These are phyloP conservation scores for Penicillium sp. DNA, from an alignment of 2,329 filamentous ascomycete species.

Conservation along the genomic window DNA sequence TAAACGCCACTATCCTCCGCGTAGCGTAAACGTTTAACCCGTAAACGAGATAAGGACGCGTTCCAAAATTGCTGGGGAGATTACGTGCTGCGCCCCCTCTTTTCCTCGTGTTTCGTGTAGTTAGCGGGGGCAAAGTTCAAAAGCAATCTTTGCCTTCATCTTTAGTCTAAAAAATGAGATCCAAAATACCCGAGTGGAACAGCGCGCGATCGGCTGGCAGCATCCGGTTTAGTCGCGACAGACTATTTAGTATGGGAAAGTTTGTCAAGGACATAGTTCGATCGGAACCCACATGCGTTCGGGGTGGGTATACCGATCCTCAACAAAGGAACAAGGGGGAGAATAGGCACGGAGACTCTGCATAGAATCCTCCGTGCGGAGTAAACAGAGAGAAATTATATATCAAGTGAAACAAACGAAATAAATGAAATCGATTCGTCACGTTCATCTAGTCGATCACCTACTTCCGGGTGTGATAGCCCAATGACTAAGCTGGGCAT, in stretches of 20 bases:
- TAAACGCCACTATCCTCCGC: background rate
- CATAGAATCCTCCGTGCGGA: background rate
- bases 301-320: background rate
- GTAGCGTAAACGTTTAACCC: background rate
- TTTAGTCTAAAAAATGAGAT: background rate
- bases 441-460: constrained; percentile 5
- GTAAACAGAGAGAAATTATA: background rate
- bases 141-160: background rate
- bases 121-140: background rate
- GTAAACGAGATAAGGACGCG: background rate
- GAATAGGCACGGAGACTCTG: background rate
- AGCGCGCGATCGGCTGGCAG: constrained; percentile 9
- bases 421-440: background rate
- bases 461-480: constrained; percentile 14
- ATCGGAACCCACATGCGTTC: constrained; percentile 4
- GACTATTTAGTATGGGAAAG: constrained; percentile 1
- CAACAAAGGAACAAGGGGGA: background rate
- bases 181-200: background rate
- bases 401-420: background rate
- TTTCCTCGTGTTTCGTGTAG: background rate
- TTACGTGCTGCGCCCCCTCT: background rate
- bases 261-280: constrained; percentile 1
- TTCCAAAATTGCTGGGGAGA: background rate
- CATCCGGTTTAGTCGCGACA: constrained; percentile 6
- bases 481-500: constrained; percentile 14